Evolutionary conservation across 345 rosid genomes (phyloP).

Genomic region (Alliaria petiolata): DNA sequence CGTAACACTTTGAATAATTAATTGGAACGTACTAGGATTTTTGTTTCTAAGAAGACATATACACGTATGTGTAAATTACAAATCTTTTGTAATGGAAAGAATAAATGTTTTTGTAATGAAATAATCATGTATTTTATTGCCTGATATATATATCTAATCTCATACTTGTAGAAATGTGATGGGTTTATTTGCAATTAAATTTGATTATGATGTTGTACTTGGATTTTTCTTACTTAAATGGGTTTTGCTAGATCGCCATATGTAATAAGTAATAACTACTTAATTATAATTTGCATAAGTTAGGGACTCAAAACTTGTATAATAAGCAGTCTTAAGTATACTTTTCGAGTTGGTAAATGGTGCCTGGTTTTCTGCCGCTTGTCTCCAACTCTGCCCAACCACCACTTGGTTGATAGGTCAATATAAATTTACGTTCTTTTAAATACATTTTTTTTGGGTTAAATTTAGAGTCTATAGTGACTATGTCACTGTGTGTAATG

Average conservation of each 20-base stretch:
- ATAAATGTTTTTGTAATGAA: background rate
- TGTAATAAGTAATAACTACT: no score
- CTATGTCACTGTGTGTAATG: no score
- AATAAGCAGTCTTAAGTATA: background rate
- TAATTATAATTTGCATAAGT: background rate
- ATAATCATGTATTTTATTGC: background rate
- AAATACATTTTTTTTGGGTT: background rate
- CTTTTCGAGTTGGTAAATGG: constrained; percentile 17
- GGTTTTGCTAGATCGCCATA: background rate
- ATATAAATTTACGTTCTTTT: background rate
- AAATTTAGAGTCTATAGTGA: background rate
- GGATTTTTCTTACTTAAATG: background rate
- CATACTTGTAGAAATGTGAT: background rate
- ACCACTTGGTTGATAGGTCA: constrained; percentile 19
- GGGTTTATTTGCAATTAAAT: background rate
- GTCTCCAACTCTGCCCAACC: constrained; percentile 24
- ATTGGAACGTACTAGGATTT: no score
- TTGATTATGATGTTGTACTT: background rate
- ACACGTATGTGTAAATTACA: no score
- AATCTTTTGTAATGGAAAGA: background rate
- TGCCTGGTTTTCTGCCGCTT: constrained; percentile 33
- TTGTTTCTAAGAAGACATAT: no score
- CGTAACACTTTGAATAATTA: no score
- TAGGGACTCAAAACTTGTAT: background rate
- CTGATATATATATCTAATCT: background rate